Evolutionary conservation across 2,329 filamentous ascomycete genomes (phyloP).

Genomic region (Didymella lethalis): DNA sequence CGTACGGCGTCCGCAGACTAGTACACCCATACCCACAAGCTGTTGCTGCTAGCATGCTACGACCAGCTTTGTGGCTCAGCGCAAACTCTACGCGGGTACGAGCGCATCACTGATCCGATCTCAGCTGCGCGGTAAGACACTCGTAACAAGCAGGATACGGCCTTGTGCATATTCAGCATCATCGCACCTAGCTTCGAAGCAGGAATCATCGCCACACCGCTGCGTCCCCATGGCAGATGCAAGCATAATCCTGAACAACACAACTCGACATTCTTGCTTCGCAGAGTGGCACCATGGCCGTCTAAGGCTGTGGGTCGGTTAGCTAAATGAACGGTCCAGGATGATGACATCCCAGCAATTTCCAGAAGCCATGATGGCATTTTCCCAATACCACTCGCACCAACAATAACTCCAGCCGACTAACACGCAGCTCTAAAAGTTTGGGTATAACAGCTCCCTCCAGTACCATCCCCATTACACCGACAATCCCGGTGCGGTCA

Average conservation of each 20-base stretch:
- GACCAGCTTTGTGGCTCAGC: not conserved
- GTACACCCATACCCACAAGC: not conserved
- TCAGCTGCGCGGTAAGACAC: not conserved
- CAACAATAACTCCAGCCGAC: not conserved
- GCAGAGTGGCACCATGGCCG: not conserved
- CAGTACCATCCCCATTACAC: not conserved
- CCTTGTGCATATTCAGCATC: not conserved
- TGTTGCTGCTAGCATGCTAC: no score
- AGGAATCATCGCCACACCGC: not conserved
- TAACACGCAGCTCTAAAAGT: not conserved
- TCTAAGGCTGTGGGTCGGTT: no score
- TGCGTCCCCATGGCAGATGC: not conserved
- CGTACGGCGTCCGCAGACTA: not conserved
- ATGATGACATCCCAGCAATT: not conserved
- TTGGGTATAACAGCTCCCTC: not conserved
- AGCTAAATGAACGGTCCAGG: not conserved
- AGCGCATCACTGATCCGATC: not conserved
- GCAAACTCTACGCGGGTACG: not conserved
- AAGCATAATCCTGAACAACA: not conserved
- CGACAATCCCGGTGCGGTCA: not conserved
- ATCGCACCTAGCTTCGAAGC: not conserved
- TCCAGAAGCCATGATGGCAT: not conserved
- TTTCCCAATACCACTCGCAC: not conserved
- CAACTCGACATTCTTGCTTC: no score
- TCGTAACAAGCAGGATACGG: not conserved